These are phyloP conservation scores for Sporothrix euskadiensis DNA, from an alignment of 2,329 filamentous ascomycete species.

Conservation along the genomic window DNA sequence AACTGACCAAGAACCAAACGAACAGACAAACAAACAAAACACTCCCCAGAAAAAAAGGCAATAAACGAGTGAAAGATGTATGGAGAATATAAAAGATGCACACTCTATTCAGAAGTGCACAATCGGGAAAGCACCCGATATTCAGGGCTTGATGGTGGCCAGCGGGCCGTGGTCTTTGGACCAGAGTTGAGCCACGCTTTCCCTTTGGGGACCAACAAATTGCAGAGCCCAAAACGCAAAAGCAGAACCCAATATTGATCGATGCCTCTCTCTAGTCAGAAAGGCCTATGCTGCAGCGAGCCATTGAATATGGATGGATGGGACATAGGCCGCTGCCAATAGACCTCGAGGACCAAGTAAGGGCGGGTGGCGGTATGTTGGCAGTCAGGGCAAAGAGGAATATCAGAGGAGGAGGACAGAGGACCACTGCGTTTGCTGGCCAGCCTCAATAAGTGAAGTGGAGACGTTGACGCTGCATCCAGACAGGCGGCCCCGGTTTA, in stretches of 20 bases:
- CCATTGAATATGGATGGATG: not conserved
- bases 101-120: not conserved
- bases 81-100: conserved; percentile 14
- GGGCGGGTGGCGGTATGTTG: conserved; percentile 2
- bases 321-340: conserved; percentile 5
- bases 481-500: conserved; percentile 9
- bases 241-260: not conserved
- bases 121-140: not conserved
- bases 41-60: not conserved
- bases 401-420: not conserved
- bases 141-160: not conserved
- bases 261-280: not conserved
- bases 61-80: not conserved
- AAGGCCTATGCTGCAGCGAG: conserved; percentile 5
- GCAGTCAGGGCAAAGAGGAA: not conserved
- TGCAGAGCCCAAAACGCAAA: not conserved
- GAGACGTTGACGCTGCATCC: conserved; percentile 14
- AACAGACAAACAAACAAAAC: not conserved
- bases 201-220: not conserved
- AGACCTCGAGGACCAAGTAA: conserved; percentile 1
- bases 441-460: conserved; percentile 12
- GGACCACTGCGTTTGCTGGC: conserved; percentile 11
- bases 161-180: not conserved
- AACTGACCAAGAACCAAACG: not conserved
- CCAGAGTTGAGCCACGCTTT: not conserved